Conservation (phyloP, 31 red algal species). For the Endocladia muricata region DNA sequence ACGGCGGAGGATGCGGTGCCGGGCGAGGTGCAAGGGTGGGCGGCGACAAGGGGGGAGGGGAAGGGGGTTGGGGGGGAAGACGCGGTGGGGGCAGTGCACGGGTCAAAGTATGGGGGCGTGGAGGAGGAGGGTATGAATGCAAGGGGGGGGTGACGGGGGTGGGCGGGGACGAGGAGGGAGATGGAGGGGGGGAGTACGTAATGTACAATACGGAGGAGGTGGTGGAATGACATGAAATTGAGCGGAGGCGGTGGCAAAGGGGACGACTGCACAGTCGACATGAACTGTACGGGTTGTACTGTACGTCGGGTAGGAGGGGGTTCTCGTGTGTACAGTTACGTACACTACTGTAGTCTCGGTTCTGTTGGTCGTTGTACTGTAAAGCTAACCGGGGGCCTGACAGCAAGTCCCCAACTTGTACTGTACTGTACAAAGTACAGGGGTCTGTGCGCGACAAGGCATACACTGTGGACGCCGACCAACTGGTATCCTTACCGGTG, state of each 20-base stretch:
- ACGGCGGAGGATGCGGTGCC: too few species aligned
- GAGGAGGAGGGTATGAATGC: too few species aligned
- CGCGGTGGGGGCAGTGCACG: too few species aligned
- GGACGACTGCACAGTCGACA: neutral
- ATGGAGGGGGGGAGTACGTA: neutral
- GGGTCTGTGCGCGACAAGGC: neutral
- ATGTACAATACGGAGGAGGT: neutral
- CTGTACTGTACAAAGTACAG: too few species aligned
- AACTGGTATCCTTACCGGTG: neutral
- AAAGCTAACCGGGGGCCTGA: neutral
- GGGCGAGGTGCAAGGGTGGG: too few species aligned
- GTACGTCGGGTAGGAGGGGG: neutral
- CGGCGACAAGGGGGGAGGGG: too few species aligned
- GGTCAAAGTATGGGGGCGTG: too few species aligned
- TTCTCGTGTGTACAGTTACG: neutral
- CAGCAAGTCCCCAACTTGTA: too few species aligned
- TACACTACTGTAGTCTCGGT: neutral
- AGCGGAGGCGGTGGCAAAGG: neutral
- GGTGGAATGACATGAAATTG: neutral
- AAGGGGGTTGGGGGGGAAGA: too few species aligned
- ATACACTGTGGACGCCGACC: neutral
- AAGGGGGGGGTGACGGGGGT: neutral
- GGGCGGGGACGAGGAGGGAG: neutral
- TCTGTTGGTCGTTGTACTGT: neutral
- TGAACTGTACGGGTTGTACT: too few species aligned